Conservation (phyloP, 1,284 basidiomycete species). For the Papiliotrema terrestris region DNA sequence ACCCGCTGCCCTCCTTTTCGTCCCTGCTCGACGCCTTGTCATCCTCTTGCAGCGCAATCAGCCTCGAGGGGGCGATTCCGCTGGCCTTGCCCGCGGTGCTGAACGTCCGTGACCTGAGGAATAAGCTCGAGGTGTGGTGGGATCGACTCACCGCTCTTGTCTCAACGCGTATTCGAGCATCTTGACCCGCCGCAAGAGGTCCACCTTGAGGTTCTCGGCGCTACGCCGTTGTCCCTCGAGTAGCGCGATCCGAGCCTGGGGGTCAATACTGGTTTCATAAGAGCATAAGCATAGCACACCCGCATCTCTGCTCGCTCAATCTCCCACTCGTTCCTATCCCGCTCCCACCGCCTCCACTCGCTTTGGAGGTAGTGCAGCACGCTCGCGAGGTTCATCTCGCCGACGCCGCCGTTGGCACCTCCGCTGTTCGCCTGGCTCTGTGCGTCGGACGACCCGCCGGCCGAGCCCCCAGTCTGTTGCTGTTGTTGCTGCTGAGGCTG, state of each 20-base stretch:
- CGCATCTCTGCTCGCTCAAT: conserved; percentile 99
- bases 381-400: conserved; percentile 83
- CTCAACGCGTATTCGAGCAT: conserved; percentile 97
- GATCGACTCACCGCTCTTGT: conserved; percentile 73
- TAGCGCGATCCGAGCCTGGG: conserved; percentile 88
- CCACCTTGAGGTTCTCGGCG: conserved; percentile 94
- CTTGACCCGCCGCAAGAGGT: conserved; percentile 92
- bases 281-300: conserved; percentile 56
- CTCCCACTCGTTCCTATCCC: conserved; percentile 99
- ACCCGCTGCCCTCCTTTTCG: conserved; percentile 43
- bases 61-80: conserved; percentile 37
- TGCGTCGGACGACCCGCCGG: conserved; percentile 22
- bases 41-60: conserved; percentile 46
- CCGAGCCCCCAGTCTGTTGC: neutral
- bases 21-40: conserved; percentile 29
- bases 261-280: neutral
- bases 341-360: conserved; percentile 94
- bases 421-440: conserved; percentile 24
- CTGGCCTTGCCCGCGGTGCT: conserved; percentile 50
- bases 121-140: conserved; percentile 10
- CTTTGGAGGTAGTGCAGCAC: conserved; percentile 97
- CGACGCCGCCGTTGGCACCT: conserved; percentile 42
- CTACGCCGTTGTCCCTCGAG: conserved; percentile 94
- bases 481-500: conserved; percentile 19
- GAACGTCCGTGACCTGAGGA: conserved; percentile 70